Evolutionary conservation across 73 alveolate species (phyloP).

Genomic region (Paramecium octaurelia): DNA sequence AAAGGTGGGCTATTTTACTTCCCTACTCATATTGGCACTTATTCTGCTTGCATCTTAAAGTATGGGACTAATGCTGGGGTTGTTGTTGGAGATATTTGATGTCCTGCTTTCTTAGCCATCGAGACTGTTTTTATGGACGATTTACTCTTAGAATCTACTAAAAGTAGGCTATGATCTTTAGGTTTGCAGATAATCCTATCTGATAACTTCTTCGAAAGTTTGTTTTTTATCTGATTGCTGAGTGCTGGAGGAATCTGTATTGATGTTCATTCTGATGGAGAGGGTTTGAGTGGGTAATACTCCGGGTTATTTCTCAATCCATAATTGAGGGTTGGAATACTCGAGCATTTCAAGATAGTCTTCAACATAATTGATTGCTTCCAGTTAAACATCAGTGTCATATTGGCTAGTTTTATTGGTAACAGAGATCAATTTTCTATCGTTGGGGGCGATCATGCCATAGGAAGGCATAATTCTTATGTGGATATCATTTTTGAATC

Average conservation of each 20-base stretch:
- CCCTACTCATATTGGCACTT: slow-evolving; percentile 3
- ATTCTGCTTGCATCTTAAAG: background rate
- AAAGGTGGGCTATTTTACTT: background rate
- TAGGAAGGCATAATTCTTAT: background rate
- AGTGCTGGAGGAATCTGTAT: background rate
- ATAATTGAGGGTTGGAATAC: background rate
- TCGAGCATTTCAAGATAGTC: slow-evolving; percentile 13
- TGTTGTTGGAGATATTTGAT: background rate
- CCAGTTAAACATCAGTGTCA: background rate
- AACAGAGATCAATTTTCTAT: background rate
- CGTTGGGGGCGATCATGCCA: background rate
- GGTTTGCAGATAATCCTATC: background rate
- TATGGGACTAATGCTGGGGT: background rate
- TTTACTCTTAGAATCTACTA: background rate
- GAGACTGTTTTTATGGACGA: background rate
- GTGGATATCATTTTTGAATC: background rate
- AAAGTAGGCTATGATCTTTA: background rate
- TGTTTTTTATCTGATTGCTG: background rate
- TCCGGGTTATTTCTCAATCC: background rate
- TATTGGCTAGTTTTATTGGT: background rate
- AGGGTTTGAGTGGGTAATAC: background rate
- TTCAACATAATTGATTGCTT: background rate
- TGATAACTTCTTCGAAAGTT: background rate
- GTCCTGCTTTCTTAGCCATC: background rate
- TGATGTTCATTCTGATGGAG: background rate